A percentile compares a stretch with the other conserved stretches of the same genome.
Conservation (phyloP, 345 rosid genomes). For the Erysimum cheiranthoides region DNA sequence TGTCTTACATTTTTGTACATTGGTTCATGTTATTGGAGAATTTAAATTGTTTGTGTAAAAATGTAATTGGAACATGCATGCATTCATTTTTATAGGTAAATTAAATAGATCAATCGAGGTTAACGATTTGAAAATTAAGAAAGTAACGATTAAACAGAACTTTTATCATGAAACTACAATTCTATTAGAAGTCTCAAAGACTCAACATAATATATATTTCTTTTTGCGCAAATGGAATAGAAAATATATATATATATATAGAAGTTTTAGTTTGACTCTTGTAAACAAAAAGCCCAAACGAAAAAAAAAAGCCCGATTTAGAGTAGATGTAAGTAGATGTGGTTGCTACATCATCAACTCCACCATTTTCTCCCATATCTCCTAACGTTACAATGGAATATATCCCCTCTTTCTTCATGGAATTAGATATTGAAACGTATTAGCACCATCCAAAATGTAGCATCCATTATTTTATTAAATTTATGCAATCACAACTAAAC, state of each 20-base stretch:
- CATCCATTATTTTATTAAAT: too few relatives aligned
- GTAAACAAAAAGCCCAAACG: constrained; percentile 15
- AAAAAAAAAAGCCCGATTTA: neutral
- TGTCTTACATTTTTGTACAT: too few relatives aligned
- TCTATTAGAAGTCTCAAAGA: neutral
- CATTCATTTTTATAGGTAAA: too few relatives aligned
- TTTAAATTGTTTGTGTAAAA: too few relatives aligned
- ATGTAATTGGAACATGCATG: too few relatives aligned
- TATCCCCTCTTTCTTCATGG: neutral
- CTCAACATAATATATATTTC: neutral
- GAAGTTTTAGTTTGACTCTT: neutral
- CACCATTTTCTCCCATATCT: neutral
- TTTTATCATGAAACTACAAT: too few relatives aligned
- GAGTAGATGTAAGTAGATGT: constrained; percentile 5
- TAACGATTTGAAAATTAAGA: too few relatives aligned
- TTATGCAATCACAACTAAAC: neutral
- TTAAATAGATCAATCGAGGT: too few relatives aligned
- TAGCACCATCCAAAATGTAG: neutral
- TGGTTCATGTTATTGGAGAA: too few relatives aligned
- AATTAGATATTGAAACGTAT: neutral
- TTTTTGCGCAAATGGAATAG: neutral
- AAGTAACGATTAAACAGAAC: too few relatives aligned
- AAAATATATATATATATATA: neutral
- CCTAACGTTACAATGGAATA: neutral
- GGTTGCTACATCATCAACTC: constrained; percentile 14